Percentiles rank a stretch among this genome's conserved stretches.
Evolutionary conservation across 306 rosid species (phyloP).

Genomic region (Begonia masoniana): DNA sequence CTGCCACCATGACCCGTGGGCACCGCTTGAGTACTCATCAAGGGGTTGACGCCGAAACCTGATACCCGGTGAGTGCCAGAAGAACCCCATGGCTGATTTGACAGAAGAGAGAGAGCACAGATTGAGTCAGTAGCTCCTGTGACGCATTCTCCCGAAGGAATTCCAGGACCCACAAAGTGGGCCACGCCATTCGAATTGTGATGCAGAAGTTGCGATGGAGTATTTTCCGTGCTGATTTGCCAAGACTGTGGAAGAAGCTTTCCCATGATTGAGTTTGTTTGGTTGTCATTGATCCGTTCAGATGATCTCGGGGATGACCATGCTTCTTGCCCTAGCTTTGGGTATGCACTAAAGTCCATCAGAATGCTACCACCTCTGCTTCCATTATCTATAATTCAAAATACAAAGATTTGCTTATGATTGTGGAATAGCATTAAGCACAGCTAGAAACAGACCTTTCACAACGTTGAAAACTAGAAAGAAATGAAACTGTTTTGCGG

Average conservation of each 20-base stretch:
- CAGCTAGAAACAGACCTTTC: constrained; percentile 1
- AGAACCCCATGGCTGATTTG: constrained; percentile 76
- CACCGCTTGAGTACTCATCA: constrained; percentile 22
- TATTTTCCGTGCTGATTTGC: constrained; percentile 38
- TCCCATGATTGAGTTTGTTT: constrained; percentile 11
- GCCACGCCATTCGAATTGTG: constrained; percentile 47
- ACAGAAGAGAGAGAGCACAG: constrained; percentile 99
- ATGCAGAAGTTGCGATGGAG: constrained; percentile 31
- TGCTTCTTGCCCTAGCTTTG: neutral
- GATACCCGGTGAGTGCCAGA: constrained; percentile 27
- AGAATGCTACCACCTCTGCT: neutral
- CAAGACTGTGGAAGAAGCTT: constrained; percentile 30
- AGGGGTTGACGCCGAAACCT: neutral
- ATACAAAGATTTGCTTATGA: no score
- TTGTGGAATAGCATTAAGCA: no score
- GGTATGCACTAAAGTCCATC: neutral
- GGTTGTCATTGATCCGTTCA: constrained; percentile 30
- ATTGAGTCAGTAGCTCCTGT: constrained; percentile 48
- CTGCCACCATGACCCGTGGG: neutral
- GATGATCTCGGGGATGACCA: constrained; percentile 14
- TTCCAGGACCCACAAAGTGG: constrained; percentile 30
- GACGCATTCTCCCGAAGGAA: constrained; percentile 53
- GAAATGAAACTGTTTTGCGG: no score
- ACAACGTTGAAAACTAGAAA: no score
- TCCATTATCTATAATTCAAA: neutral